Conservation (phyloP, 192 early-diverging fungal genomes). For the Backusella sp. region DNA sequence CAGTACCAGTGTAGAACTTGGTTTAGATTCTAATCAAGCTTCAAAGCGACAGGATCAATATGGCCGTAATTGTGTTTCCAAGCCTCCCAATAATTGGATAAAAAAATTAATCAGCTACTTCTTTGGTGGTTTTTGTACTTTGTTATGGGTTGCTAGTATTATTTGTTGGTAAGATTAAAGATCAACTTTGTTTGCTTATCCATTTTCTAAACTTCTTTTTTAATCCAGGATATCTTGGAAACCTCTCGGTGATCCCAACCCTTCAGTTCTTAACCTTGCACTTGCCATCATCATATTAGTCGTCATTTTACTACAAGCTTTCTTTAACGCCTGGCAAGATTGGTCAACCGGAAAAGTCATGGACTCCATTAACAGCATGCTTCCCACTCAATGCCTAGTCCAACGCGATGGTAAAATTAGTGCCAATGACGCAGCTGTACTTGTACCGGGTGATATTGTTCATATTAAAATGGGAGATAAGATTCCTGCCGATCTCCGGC, state of each 20-base stretch:
- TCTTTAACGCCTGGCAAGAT: slow-evolving; percentile 70
- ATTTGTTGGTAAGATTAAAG: slow-evolving; percentile 46
- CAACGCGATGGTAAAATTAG: slow-evolving; percentile 66
- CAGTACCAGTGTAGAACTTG: slow-evolving; percentile 32
- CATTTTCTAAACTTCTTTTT: not conserved
- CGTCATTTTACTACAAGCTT: slow-evolving; percentile 64
- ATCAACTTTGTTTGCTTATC: not conserved
- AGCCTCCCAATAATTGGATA: slow-evolving; percentile 34
- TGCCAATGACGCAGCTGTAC: slow-evolving; percentile 58
- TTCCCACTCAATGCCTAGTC: slow-evolving; percentile 66
- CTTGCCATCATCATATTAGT: slow-evolving; percentile 60
- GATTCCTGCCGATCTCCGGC: slow-evolving; percentile 77
- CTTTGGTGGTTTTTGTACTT: slow-evolving; percentile 70
- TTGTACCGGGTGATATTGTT: slow-evolving; percentile 85
- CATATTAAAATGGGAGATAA: slow-evolving; percentile 82
- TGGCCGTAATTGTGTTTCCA: slow-evolving; percentile 43
- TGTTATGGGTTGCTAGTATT: slow-evolving; percentile 67
- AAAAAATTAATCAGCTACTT: slow-evolving; percentile 48
- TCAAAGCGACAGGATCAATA: slow-evolving; percentile 31
- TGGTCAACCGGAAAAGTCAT: slow-evolving; percentile 66
- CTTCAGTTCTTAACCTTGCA: slow-evolving; percentile 54
- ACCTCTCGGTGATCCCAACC: slow-evolving; percentile 48
- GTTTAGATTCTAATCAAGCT: slow-evolving; percentile 37
- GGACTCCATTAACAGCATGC: slow-evolving; percentile 70
- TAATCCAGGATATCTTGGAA: slow-evolving; percentile 52